A percentile compares a stretch with the other conserved stretches of the same genome.
Evolutionary conservation across 2,329 filamentous ascomycete species (phyloP).

Genomic region (Biscogniauxia sp.): DNA sequence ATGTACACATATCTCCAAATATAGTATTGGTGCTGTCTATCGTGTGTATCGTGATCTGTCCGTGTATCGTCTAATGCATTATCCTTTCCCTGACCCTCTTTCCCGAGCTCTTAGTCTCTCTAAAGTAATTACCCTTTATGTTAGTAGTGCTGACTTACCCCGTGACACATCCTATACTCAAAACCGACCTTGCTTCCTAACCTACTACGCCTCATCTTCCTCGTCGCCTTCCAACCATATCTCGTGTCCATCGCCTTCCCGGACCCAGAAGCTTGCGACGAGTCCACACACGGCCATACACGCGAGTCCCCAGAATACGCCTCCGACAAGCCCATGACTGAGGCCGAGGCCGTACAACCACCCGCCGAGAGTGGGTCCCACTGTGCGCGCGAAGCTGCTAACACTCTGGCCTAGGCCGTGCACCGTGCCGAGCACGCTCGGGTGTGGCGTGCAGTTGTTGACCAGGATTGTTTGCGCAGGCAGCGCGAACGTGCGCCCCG

Average conservation of each 20-base stretch:
- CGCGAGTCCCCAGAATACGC: conserved; percentile 57
- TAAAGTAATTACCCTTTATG: too few relatives aligned
- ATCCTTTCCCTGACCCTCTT: too few relatives aligned
- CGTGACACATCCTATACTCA: too few relatives aligned
- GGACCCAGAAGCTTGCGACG: conserved; percentile 53
- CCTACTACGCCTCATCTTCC: conserved; percentile 36
- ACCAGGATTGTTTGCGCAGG: conserved; percentile 46
- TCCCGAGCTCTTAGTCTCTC: too few relatives aligned
- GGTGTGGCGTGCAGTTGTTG: conserved; percentile 49
- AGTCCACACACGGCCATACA: conserved; percentile 48
- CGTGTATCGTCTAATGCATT: too few relatives aligned
- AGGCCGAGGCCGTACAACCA: conserved; percentile 60
- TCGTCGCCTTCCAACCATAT: conserved; percentile 63
- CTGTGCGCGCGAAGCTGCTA: conserved; percentile 55
- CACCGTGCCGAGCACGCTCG: conserved; percentile 45
- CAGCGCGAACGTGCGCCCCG: conserved; percentile 62
- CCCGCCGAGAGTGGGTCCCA: conserved; percentile 60
- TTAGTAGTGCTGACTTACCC: too few relatives aligned
- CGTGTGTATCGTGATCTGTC: too few relatives aligned
- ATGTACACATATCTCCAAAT: background rate
- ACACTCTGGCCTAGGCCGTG: conserved; percentile 57
- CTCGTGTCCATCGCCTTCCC: conserved; percentile 63
- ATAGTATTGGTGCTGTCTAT: background rate
- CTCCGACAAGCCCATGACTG: conserved; percentile 54
- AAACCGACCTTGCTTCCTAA: background rate